These are phyloP conservation scores for Neonectria neomacrospora DNA, from an alignment of 2,329 filamentous ascomycete genomes.

Conservation along the genomic window DNA sequence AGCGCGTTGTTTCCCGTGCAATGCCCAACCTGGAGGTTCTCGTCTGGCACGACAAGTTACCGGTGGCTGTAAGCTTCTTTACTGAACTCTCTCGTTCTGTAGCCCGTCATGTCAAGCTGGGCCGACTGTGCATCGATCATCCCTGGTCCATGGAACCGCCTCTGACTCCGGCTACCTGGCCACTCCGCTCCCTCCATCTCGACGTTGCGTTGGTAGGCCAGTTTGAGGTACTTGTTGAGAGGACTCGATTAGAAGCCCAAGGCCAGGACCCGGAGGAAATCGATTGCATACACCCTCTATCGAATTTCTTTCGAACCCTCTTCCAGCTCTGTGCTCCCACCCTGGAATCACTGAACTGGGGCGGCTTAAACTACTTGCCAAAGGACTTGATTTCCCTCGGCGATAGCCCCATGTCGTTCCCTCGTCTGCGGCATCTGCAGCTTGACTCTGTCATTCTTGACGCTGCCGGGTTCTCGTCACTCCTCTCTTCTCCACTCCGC, in stretches of 20 bases:
- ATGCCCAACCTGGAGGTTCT: conserved; percentile 30
- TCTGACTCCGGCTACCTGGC: conserved; percentile 13
- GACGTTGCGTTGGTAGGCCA: neutral
- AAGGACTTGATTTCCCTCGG: neutral
- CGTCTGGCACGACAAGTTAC: conserved; percentile 9
- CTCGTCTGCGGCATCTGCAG: conserved; percentile 10
- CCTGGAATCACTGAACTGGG: conserved; percentile 25
- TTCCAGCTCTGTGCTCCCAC: conserved; percentile 22
- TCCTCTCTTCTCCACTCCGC: conserved; percentile 12
- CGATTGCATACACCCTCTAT: neutral
- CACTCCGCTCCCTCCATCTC: conserved; percentile 16
- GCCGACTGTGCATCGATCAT: neutral
- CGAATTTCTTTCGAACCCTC: conserved; percentile 12
- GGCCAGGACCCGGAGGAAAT: neutral
- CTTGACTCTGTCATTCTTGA: neutral
- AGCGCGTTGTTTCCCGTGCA: neutral
- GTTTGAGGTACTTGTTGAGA: neutral
- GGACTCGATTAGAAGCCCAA: neutral
- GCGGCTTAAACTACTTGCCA: neutral
- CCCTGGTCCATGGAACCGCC: conserved; percentile 9
- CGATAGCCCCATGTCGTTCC: conserved; percentile 2
- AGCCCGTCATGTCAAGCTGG: conserved; percentile 1
- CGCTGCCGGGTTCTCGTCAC: neutral
- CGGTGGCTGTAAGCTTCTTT: conserved; percentile 12
- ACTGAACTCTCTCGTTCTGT: neutral